Base-by-base conservation (phyloP, 106 monocot species). In the Apostasia ramifera region DNA sequence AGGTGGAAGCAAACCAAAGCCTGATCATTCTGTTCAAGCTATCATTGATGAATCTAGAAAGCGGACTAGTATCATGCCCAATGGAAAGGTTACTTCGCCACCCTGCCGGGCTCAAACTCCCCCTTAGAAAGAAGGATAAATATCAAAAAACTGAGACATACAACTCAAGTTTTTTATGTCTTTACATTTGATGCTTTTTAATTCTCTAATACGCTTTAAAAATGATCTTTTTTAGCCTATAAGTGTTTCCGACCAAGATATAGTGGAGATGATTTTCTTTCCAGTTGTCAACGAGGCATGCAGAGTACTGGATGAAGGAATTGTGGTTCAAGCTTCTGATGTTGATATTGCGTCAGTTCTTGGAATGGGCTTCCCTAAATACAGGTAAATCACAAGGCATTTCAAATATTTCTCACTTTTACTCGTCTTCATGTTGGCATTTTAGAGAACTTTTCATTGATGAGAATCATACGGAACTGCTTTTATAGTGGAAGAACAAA, bases 251-350 rank as follows among this genome's bases (percentile, higher is more conserved):
- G 86, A 94, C 64, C 80, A 84, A 80, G 93, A 93, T 13, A 84
- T 93, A 66, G 51, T 93, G 79, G 93, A 93, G 79, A 93, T 93
- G 89, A 45, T 89, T 70, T 86, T 93, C 84, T 93, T 93, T 55
- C 93, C 93, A 37, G 81, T 82, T 13, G 78, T 93, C 3, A 93
- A 93, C 46, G 93, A 93, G 69, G 93, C 93, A 63, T 89, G 93
- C 63, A 83, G 89, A 70, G 88, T 93, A 40, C 71, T 93, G 81
- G 93, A 83, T 77, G 93, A 93, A 89, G 77, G 79, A 39, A 71
- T 93, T 50, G 86, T 93, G 13, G 68, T 81, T 52, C 78, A 77
- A 73, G 83, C 93, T 41, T 86, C 93, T 38, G 93, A 93, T 77
- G 78, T 93, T 61, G 93, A 93, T 61, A 80, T 86, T 80, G 81